Evolutionary conservation across 306 rosid genomes (phyloP).

Genomic region (Abrus pulchellus): DNA sequence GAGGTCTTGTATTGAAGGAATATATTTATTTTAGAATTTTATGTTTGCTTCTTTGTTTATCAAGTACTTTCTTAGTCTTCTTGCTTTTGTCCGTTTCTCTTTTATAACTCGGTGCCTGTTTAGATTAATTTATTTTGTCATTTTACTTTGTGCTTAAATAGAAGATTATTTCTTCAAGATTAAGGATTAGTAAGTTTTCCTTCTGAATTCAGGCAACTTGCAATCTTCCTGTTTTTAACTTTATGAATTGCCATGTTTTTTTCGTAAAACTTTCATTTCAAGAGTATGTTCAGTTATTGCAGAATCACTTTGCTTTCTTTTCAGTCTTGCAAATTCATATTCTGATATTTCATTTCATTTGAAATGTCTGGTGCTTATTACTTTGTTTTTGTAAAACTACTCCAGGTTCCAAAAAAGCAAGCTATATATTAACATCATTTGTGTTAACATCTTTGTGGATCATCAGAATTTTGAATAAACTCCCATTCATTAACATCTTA

Average conservation of each 20-base stretch:
- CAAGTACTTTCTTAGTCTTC: not conserved
- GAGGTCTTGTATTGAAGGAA: conserved; percentile 33
- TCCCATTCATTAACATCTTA: not conserved
- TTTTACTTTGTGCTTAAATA: not conserved
- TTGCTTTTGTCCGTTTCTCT: conserved; percentile 1
- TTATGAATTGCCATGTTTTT: conserved; percentile 16
- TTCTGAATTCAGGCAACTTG: not conserved
- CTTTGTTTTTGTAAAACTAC: conserved; percentile 4
- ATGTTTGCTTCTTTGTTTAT: not conserved
- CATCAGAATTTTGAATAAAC: not conserved
- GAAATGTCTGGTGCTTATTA: conserved; percentile 26
- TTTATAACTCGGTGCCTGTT: not conserved
- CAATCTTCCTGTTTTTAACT: conserved; percentile 13
- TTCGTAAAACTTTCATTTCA: not conserved
- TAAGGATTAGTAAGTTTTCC: not conserved
- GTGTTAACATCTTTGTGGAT: not conserved
- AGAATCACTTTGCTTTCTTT: conserved; percentile 1
- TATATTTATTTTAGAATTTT: conserved; percentile 17
- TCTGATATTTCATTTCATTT: conserved; percentile 24
- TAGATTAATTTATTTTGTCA: not conserved
- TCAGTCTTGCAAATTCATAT: conserved; percentile 30
- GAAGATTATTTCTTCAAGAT: not conserved
- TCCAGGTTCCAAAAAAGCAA: not conserved
- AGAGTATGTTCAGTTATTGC: conserved; percentile 11
- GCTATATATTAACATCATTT: conserved; percentile 12